Base-by-base conservation (phyloP, 2,329 filamentous ascomycete genomes). In the Trichoderma semiorbis region DNA sequence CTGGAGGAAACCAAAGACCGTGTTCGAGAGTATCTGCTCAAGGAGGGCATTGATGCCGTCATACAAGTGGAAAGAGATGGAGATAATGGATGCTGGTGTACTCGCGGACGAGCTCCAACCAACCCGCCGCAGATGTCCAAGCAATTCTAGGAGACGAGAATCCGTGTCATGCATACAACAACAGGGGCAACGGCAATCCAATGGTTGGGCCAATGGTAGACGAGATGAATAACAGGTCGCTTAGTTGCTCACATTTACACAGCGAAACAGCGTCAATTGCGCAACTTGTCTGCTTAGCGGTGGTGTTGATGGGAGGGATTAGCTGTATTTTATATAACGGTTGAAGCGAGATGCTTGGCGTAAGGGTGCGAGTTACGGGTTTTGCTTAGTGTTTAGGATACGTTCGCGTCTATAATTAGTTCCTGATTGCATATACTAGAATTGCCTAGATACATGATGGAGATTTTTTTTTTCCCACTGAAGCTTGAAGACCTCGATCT, bases 61-160 rank as follows among this genome's bases (percentile, higher is more conserved):
- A 88, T 98, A 6, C 95, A 98, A 81, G 92, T 97, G 1, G 95
- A 98, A 81, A 85, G 91, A 61, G 94, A 97, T 77, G 93, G 92
- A 0, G 93, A 97, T 71, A 78, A 80, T 53, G 84, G 83, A 24
- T 91, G 89, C 75, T 91, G 89, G 89, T 91, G 89, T 75, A 76
- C 74, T 18, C 77, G 80, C 43, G 78, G 78, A 63, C 78, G 80
- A 58, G 75, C 76, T 18, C 32, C 63, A 8, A 47, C 24, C 62
- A 70, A 47, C 18, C 68, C 58, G 70, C 78, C 81, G 39, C 75
- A 74, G 53, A 77, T 80, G 50, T 75, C 81, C 58, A 82, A 81
- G 77, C 75, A 78, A 60, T 79, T 80, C 62, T 83, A 77, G 74
- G 57, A 14, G 60, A 70, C 30, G 66, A 21, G 50, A 21, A 36